Percentiles rank a stretch among this genome's conserved stretches.
These are phyloP conservation scores for Carpinus fangiana DNA, from an alignment of 306 rosid species.

Conservation along the genomic window DNA sequence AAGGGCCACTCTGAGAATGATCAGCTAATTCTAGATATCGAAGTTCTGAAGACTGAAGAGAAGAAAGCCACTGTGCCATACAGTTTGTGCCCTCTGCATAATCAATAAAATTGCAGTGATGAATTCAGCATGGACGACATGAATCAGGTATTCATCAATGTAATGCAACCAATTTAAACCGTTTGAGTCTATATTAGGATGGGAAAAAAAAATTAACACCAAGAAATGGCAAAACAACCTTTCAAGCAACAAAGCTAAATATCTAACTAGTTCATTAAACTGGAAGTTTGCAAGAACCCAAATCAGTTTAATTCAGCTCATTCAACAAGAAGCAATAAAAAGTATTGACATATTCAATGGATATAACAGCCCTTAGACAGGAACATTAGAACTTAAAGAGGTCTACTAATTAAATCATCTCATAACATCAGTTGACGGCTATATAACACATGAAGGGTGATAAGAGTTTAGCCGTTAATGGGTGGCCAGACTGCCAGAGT, in stretches of 20 bases:
- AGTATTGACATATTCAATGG: background rate
- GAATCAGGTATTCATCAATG: slow-evolving; percentile 6
- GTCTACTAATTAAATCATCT: background rate
- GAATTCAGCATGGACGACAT: slow-evolving; percentile 23
- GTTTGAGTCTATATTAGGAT: slow-evolving; percentile 1
- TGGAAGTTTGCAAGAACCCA: slow-evolving; percentile 1
- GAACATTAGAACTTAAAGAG: background rate
- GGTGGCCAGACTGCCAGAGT: background rate
- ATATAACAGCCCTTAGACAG: background rate
- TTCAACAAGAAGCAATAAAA: background rate
- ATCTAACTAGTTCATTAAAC: background rate
- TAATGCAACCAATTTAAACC: slow-evolving; percentile 4
- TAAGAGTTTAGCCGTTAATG: background rate
- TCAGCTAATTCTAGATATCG: slow-evolving; percentile 33
- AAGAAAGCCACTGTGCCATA: slow-evolving; percentile 69
- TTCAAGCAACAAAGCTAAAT: background rate
- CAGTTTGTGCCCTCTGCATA: slow-evolving; percentile 67
- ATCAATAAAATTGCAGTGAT: slow-evolving; percentile 25
- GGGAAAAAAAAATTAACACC: slow-evolving; percentile 1
- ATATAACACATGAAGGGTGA: background rate
- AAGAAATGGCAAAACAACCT: background rate
- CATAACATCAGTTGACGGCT: background rate
- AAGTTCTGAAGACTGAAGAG: slow-evolving; percentile 60
- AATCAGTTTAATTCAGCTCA: background rate
- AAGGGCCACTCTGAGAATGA: slow-evolving; percentile 22